Evolutionary conservation across 805 yeast genomes (phyloP), one percentile per base, ranked within the genome.

Genomic region (Candida michaelii): DNA sequence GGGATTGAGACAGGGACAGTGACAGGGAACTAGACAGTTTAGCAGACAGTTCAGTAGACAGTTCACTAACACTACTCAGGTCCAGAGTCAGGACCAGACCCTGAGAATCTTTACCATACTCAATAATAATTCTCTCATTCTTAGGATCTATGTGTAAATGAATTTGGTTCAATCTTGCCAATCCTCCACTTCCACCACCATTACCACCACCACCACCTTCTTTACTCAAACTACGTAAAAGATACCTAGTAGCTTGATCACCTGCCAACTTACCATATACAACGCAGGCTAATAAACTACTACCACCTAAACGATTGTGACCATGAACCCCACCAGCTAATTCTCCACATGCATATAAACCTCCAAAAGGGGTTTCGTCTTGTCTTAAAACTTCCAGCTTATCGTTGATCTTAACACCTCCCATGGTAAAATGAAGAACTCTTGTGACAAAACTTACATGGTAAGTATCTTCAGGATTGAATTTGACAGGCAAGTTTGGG

Each of bases 271-370:
- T 55, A 5, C 76, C 76, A 56, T 74, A 80, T 0, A 80, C 84
- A 6, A 77, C 83, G 65, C 84, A 79, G 50, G 77, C 81, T 24
- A 80, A 59, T 30, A 80, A 61, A 34, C 80, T 71, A 10, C 80
- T 73, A 1, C 85, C 85, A 23, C 80, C 81, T 19, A 82, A 59
- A 58, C 86, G 70, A 51, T 79, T 79, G 12, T 66, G 72, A 9
- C 88, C 88, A 54, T 82, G 87, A 4, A 82, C 76, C 32, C 86
- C 88, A 14, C 86, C 87, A 36, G 82, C 75, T 15, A 79, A 75
- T 55, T 82, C 88, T 11, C 88, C 89, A 15, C 77, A 77, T 0
- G 86, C 86, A 56, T 67, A 81, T 8, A 82, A 53, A 12, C 82
- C 80, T 1, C 60, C 52, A 2, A 75, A 60, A 7, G 68, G 50